Base-by-base conservation (phyloP, 495 filamentous ascomycete species). In the Rhypophila decipiens region DNA sequence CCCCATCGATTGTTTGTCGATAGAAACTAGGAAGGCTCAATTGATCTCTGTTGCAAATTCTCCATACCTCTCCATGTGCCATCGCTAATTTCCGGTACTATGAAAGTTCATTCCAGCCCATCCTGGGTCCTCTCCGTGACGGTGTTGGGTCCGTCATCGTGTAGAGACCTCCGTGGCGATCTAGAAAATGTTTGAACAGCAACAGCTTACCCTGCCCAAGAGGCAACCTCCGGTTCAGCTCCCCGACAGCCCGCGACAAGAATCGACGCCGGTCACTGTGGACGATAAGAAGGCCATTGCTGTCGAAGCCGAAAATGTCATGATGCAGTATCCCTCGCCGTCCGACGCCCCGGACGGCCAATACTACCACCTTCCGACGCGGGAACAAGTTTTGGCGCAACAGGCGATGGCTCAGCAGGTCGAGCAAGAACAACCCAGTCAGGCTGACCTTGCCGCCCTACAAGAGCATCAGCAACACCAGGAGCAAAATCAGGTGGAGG, bases 301-400 rank as follows among this genome's bases (percentile, higher is more conserved):
- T 13, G 33, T 44, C 4, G 55, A 51, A 44, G 44, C 44, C 3
- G 60, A 59, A 33, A 56, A 54, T 18, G 47, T 49, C 23, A 44
- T 53, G 18, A 57, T 39, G 33, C 40, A 37, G 51, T 65, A 61
- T 18, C 63, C 63, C 2, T 56, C 58, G 9, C 53, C 60, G 11
- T 54, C 47, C 20, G 52, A 52, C 47, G 58, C 59, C 46, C 55
- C 51, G 13, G 62, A 63, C 9, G 39, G 52, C 0, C 56, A 59
- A 23, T 65, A 57, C 46, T 65, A 63, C 46, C 51, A 61, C 42
- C 44, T 57, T 17, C 34, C 55, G 4, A 24, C 47, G 5, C 53
- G 50, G 21, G 55, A 53, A 38, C n/a, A n/a, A n/a, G n/a, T n/a
- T n/a, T n/a, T n/a, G n/a, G n/a, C n/a, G n/a, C 53, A 61, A 4